Percentiles rank a stretch among this genome's conserved stretches.
Conservation (phyloP, 768 basidiomycete species). For the Lentinula sp. region DNA sequence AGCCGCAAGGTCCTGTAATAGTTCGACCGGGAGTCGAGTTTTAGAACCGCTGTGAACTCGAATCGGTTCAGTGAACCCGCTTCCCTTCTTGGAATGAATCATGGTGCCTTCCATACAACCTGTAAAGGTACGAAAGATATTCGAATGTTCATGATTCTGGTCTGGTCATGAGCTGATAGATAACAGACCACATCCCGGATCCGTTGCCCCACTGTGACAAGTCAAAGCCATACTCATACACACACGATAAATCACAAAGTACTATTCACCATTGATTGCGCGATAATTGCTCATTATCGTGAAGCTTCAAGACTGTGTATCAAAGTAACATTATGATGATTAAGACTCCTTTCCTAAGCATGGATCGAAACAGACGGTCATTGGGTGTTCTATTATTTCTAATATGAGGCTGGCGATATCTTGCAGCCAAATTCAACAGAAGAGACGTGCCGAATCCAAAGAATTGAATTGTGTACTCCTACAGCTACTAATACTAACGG, state of each 20-base stretch:
- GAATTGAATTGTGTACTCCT: neutral
- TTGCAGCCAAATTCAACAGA: no score
- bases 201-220: neutral
- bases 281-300: no score
- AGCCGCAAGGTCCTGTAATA: neutral
- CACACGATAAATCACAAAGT: no score
- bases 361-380: neutral
- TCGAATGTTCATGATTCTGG: neutral
- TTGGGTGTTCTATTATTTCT: neutral
- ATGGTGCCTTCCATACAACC: neutral
- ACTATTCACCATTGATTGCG: no score
- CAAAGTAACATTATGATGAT: no score
- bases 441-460: neutral
- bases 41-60: neutral
- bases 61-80: neutral
- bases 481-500: neutral
- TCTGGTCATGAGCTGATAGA: neutral
- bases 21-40: neutral
- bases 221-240: no score
- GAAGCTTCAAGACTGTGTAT: no score
- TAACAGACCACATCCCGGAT: neutral
- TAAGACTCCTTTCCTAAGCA: neutral
- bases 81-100: neutral
- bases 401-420: no score
- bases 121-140: neutral